Base-by-base conservation (phyloP, 441 rosid genomes). In the Biscutella laevigata region DNA sequence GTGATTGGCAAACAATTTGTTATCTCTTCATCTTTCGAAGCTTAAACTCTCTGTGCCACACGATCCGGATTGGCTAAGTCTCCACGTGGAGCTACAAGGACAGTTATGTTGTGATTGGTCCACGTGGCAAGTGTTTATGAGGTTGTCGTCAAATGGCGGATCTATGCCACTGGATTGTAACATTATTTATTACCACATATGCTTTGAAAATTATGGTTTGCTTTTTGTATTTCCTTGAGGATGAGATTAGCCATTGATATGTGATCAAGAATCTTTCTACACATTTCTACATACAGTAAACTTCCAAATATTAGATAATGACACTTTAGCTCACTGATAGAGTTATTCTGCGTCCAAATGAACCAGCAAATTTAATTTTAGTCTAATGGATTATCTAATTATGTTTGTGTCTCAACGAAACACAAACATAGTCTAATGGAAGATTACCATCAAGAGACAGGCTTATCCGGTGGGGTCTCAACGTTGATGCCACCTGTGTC, bases 261-360 rank as follows among this genome's bases (percentile, higher is more conserved):
- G 59, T 43, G 64, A 57, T 57, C 70, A 36, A 8, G 35, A 65
- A n/a, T 57, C 42, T 36, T 36, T 65, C 70, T 57, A 48, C 51
- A 35, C 14, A 34, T 36, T 42, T 65, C 64, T 50, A 34, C 53
- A 21, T 42, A 43, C 24, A 22, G 21, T 50, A 42, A 28, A 11
- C 42, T 6, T 65, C 64, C 64, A 65, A 57, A 42, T n/a, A 0
- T 5, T 57, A 4, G 69, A 57, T 49, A 49, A 34, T 49, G 53
- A 64, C 53, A 3, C n/a, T n/a, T n/a, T n/a, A n/a, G n/a, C n/a
- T n/a, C n/a, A n/a, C n/a, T n/a, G n/a, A n/a, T n/a, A n/a, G n/a
- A n/a, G n/a, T n/a, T n/a, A n/a, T n/a, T n/a, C n/a, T n/a, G n/a
- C n/a, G n/a, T n/a, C n/a, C n/a, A n/a, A n/a, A n/a, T n/a, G n/a